A percentile compares a stretch with the other conserved stretches of the same genome.
phyloP scores from a whole-genome alignment of 176 grass and related monocot species.

The Juncus effusus region DNA sequence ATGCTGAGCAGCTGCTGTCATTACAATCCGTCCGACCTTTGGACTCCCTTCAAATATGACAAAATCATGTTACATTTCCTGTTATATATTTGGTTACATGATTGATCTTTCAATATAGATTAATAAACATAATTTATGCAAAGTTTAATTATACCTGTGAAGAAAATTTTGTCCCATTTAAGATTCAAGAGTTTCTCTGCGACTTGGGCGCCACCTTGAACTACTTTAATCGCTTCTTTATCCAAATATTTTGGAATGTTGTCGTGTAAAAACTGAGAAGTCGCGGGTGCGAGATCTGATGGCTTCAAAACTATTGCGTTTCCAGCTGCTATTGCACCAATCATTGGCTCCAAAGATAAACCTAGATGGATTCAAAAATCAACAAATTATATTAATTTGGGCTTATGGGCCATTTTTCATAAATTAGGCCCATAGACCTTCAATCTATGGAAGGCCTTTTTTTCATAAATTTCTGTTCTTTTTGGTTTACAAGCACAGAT shows the following conservation, averaged over 20 bases:
- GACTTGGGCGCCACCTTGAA: constrained; percentile 49
- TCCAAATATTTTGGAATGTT: constrained; percentile 63
- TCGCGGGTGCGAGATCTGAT: constrained; percentile 69
- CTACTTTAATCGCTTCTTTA: constrained; percentile 56
- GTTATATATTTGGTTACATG: background rate
- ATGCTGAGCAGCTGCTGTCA: constrained; percentile 79
- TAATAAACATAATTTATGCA: too few relatives aligned
- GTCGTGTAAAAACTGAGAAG: constrained; percentile 45
- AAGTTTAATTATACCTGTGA: constrained; percentile 47
- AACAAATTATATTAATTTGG: background rate
- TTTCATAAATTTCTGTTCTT: too few relatives aligned
- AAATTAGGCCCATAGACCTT: too few relatives aligned
- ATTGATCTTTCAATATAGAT: too few relatives aligned
- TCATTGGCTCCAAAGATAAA: constrained; percentile 77
- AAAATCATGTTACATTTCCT: background rate
- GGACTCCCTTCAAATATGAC: constrained; percentile 44
- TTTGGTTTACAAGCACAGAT: too few relatives aligned
- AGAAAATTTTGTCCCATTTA: constrained; percentile 93
- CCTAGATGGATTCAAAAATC: constrained; percentile 32
- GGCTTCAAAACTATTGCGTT: constrained; percentile 75
- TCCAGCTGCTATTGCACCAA: constrained; percentile 78
- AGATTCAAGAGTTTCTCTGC: constrained; percentile 69
- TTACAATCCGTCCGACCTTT: constrained; percentile 56
- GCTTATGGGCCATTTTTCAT: too few relatives aligned
- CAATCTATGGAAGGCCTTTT: too few relatives aligned